Evolutionary conservation across 2,329 filamentous ascomycete genomes (phyloP).

Genomic region (Aschersonia sp.): DNA sequence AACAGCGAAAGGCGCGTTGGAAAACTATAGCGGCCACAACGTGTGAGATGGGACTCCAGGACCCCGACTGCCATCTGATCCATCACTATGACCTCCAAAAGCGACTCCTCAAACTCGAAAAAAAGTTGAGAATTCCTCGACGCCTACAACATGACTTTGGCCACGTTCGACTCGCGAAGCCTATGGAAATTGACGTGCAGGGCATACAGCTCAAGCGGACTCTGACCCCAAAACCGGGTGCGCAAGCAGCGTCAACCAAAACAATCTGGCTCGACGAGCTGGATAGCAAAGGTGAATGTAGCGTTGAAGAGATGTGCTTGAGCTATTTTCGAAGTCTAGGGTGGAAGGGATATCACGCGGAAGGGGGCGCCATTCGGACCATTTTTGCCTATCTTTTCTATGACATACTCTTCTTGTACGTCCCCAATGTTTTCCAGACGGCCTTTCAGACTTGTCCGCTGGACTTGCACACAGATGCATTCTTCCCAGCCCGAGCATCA

Average conservation of each 20-base stretch:
- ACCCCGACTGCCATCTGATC: constrained; percentile 78
- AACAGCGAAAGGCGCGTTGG: constrained; percentile 67
- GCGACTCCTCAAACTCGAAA: constrained; percentile 82
- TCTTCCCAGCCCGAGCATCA: constrained; percentile 71
- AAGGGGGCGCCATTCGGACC: constrained; percentile 85
- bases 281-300: constrained; percentile 58
- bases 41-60: constrained; percentile 76
- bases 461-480: constrained; percentile 84
- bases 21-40: constrained; percentile 61
- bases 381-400: constrained; percentile 84
- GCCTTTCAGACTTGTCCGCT: constrained; percentile 87
- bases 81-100: constrained; percentile 94
- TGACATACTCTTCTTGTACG: constrained; percentile 82
- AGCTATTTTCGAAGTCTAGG: constrained; percentile 69
- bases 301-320: constrained; percentile 88
- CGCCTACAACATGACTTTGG: constrained; percentile 86
- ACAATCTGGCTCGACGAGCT: constrained; percentile 79
- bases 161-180: constrained; percentile 65
- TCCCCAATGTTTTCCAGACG: constrained; percentile 96
- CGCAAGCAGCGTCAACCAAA: constrained; percentile 41
- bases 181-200: constrained; percentile 59
- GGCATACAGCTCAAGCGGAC: constrained; percentile 64
- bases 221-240: constrained; percentile 24
- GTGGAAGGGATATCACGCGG: constrained; percentile 90
- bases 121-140: constrained; percentile 65